Percentiles rank a stretch among this genome's conserved stretches.
Evolutionary conservation across 768 basidiomycete genomes (phyloP).

Genomic region (Infundibulicybe gibba): DNA sequence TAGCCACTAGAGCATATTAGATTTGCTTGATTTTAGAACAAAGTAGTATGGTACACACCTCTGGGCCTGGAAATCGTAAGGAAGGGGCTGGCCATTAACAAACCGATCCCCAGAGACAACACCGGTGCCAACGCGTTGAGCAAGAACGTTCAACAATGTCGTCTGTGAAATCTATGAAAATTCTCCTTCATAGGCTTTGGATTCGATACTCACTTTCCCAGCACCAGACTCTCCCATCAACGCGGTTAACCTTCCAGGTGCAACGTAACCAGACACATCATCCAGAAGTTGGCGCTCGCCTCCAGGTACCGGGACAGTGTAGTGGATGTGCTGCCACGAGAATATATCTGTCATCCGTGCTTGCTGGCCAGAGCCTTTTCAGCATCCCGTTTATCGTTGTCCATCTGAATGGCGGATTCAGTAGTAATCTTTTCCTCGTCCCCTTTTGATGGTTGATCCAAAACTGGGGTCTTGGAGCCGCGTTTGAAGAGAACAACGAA

Average conservation of each 20-base stretch:
- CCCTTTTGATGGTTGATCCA: conserved; percentile 15
- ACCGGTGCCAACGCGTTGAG: conserved; percentile 31
- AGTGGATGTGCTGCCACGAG: conserved; percentile 64
- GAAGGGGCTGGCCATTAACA: conserved; percentile 37
- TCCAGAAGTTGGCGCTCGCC: conserved; percentile 46
- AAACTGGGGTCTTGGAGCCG: conserved; percentile 25
- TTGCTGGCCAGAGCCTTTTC: conserved; percentile 12
- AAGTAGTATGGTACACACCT: conserved; percentile 23
- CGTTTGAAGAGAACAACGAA: conserved; percentile 64
- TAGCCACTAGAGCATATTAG: conserved; percentile 43
- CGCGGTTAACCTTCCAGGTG: conserved; percentile 67
- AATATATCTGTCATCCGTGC: conserved; percentile 48
- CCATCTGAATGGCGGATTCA: background rate
- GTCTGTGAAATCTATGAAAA: conserved; percentile 14
- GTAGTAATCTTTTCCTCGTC: conserved; percentile 4
- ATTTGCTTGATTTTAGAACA: background rate
- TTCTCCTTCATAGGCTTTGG: no score
- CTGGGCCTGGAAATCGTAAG: conserved; percentile 45
- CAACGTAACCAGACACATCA: conserved; percentile 61
- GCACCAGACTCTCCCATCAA: conserved; percentile 50
- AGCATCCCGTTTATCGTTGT: background rate
- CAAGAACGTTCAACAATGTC: conserved; percentile 42
- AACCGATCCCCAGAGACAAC: conserved; percentile 33
- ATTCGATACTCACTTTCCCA: conserved; percentile 11
- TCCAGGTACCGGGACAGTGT: conserved; percentile 47